phyloP scores from a whole-genome alignment of 208 protist genomes.

The Novymonas esmeraldas region DNA sequence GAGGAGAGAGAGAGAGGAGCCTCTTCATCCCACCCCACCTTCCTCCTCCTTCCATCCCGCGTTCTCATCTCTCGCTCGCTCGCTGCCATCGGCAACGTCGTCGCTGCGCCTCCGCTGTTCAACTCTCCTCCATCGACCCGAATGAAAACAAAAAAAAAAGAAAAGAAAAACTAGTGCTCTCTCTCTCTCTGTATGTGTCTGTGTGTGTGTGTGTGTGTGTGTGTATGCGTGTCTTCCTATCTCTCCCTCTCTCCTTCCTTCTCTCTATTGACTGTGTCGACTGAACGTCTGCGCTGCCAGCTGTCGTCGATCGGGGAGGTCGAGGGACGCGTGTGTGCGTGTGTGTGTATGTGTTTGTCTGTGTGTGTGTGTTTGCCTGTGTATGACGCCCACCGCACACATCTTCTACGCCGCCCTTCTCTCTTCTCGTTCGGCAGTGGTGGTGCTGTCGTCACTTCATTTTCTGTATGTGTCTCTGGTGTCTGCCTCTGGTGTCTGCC shows the following conservation, averaged over 20 bases:
- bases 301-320: neutral
- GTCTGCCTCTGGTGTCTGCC: too few species aligned
- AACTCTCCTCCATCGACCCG: too few species aligned
- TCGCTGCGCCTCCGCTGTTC: too few species aligned
- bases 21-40: too few species aligned
- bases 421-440: neutral
- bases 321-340: neutral
- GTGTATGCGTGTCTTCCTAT: neutral
- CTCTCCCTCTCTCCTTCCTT: neutral
- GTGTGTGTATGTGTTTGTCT: neutral
- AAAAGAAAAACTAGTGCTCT: too few species aligned
- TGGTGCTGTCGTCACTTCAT: constrained; percentile 9
- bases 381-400: neutral
- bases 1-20: too few species aligned
- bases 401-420: neutral
- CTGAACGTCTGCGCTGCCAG: too few species aligned
- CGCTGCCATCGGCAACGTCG: too few species aligned
- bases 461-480: constrained; percentile 10
- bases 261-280: too few species aligned
- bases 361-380: constrained; percentile 1
- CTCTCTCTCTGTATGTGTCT: neutral
- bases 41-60: too few species aligned
- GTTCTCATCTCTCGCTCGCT: too few species aligned
- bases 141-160: too few species aligned
- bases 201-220: neutral